Percentiles rank a stretch among this genome's conserved stretches.
phyloP scores from a whole-genome alignment of 805 yeast species.

The Saturnispora zaruensis region DNA sequence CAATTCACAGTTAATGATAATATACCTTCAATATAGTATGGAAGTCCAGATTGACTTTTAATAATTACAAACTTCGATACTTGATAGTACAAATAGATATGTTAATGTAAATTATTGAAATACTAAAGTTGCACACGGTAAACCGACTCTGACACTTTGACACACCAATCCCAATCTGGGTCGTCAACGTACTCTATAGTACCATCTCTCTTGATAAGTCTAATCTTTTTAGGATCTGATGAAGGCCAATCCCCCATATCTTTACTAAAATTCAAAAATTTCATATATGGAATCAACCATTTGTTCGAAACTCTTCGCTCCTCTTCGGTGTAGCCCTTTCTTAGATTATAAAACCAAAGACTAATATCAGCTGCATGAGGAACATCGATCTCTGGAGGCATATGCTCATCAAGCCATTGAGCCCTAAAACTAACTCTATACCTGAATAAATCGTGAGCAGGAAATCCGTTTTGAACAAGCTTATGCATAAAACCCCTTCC shows the following conservation, averaged over 20 bases:
- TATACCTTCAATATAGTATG: no score
- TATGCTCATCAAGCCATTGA: constrained; percentile 13
- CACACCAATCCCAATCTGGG: constrained; percentile 31
- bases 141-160: constrained; percentile 27
- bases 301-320: constrained; percentile 20
- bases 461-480: constrained; percentile 24
- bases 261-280: constrained; percentile 24
- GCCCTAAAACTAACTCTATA: constrained; percentile 28
- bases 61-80: no score
- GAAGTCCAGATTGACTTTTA: no score
- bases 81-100: no score
- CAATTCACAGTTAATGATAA: no score
- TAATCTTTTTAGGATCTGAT: constrained; percentile 18
- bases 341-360: constrained; percentile 29
- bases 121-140: constrained; percentile 15
- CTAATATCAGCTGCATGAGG: constrained; percentile 31
- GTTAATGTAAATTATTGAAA: no score
- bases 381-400: constrained; percentile 23
- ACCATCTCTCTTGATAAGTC: constrained; percentile 28
- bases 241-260: constrained; percentile 27
- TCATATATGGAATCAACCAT: constrained; percentile 27
- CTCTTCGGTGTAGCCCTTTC: constrained; percentile 22
- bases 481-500: constrained; percentile 31
- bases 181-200: constrained; percentile 23
- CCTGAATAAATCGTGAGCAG: constrained; percentile 23